Base-by-base conservation (phyloP, 192 early-diverging fungal genomes). In the Coemansia sp. region DNA sequence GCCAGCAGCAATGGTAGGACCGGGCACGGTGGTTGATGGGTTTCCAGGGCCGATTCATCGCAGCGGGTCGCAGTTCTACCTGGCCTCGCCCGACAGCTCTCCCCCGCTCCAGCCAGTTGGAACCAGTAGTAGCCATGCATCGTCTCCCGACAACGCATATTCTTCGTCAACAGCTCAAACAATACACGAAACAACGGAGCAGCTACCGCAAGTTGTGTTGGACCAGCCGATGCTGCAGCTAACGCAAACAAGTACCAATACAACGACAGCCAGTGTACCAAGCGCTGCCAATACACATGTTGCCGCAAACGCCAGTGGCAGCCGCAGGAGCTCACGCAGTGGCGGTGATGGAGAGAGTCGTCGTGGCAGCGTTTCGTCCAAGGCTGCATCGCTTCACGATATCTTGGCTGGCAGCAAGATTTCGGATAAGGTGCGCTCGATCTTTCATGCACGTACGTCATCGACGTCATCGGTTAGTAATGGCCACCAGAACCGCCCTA, bases 11-110 rank as follows among this genome's bases (percentile, higher is more conserved):
- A 20, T 58, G 25, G 61, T 71, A 18, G 61, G 58, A 16, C 64
- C 66, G 15, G 62, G 71, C 10, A 56, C 63, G 7, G 64, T 67
- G 15, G 37, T 73, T 28, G 64, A 73, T 60, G 77, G 77, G 2
- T 79, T 79, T 33, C 77, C 77, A 0, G 57, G 56, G 0, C 63
- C 77, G 9, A 30, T 79, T 30, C 67, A 65, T 4, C 71, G 68
- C 30, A 70, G 59, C 21, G 30, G 67, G 21, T 79, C 77, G 34
- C 71, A 79, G 61, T 73, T 79, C 30, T 79, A 79, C 26, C 49
- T 79, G 59, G 77, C 77, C 10, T 73, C 67, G 20, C 77, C 77
- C 0, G 77, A 79, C 51, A 26, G 13, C 53, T 70, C 77, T 23
- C 77, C 77, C 2, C 48, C 53, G 8, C 25, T 70, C 33, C 62